phyloP scores from a whole-genome alignment of 1,139 yeast genomes.

The Schizosaccharomyces versatilis region DNA sequence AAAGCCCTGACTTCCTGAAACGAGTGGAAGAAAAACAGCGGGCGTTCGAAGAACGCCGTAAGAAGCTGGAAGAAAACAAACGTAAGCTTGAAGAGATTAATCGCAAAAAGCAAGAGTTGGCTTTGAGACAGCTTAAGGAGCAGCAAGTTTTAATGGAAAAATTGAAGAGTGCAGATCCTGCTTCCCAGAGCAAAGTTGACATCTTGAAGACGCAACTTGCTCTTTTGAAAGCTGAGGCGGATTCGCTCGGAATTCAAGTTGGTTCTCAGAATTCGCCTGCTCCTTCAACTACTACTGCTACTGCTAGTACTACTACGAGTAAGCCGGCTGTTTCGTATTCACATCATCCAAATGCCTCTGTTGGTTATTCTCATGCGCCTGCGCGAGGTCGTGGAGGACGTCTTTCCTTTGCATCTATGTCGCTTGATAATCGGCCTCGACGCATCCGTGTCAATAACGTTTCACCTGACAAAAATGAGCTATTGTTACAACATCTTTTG shows the following conservation, averaged over 20 bases:
- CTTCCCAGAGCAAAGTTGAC: constrained; percentile 15
- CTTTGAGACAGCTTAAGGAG: constrained; percentile 19
- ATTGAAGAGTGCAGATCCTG: constrained; percentile 15
- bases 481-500: constrained; percentile 12
- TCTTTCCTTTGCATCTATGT: constrained; percentile 12
- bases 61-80: constrained; percentile 20
- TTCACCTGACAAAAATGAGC: constrained; percentile 18
- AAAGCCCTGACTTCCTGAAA: constrained; percentile 21
- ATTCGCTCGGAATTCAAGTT: constrained; percentile 16
- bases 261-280: too few relatives aligned
- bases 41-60: constrained; percentile 23
- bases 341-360: constrained; percentile 5
- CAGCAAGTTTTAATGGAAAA: constrained; percentile 17
- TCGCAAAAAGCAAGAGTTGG: constrained; percentile 20
- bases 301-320: constrained; percentile 11
- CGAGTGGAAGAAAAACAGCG: constrained; percentile 24
- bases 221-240: constrained; percentile 21
- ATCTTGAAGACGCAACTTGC: constrained; percentile 19
- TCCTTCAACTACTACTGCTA: constrained; percentile 7
- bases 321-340: not conserved
- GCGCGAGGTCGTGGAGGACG: constrained; percentile 13
- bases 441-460: constrained; percentile 19
- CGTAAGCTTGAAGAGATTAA: constrained; percentile 20
- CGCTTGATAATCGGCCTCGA: constrained; percentile 23
- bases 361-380: constrained; percentile 12